Conservation (phyloP, 139 green algal genomes). For the Haematococcus lacustris region DNA sequence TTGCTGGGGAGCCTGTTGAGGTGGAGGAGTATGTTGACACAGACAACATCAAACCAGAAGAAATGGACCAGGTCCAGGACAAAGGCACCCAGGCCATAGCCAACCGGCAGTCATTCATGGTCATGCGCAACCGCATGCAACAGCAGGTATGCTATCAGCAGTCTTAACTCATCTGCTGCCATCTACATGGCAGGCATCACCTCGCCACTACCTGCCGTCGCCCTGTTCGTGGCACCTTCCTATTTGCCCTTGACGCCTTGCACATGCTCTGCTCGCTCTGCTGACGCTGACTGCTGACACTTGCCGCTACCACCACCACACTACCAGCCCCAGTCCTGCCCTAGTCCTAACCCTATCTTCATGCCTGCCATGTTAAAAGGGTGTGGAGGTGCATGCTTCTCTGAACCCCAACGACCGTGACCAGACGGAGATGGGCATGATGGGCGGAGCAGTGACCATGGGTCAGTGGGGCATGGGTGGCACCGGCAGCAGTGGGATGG, state of each 20-base stretch:
- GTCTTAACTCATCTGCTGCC: background rate
- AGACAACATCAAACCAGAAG: conserved; percentile 25
- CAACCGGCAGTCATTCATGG: conserved; percentile 36
- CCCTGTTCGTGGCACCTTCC: background rate
- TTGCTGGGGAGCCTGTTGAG: conserved; percentile 35
- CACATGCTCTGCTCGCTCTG: background rate
- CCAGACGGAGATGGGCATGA: background rate
- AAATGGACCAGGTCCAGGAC: too few species aligned
- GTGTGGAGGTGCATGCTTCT: background rate
- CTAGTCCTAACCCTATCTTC: background rate
- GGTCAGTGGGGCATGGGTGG: conserved; percentile 12
- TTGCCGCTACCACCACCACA: too few species aligned
- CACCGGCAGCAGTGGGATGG: background rate
- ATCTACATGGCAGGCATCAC: background rate
- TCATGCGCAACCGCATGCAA: conserved; percentile 33
- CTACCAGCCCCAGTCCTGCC: background rate
- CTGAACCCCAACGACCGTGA: background rate
- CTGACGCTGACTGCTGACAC: background rate
- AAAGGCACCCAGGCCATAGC: conserved; percentile 24
- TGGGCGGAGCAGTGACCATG: background rate
- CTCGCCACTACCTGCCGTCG: background rate
- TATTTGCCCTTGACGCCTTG: background rate
- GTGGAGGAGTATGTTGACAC: conserved; percentile 39
- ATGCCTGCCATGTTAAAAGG: background rate
- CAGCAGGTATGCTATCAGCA: conserved; percentile 1